Conservation (phyloP, 192 early-diverging fungal genomes). For the Piromyces finnis region DNA sequence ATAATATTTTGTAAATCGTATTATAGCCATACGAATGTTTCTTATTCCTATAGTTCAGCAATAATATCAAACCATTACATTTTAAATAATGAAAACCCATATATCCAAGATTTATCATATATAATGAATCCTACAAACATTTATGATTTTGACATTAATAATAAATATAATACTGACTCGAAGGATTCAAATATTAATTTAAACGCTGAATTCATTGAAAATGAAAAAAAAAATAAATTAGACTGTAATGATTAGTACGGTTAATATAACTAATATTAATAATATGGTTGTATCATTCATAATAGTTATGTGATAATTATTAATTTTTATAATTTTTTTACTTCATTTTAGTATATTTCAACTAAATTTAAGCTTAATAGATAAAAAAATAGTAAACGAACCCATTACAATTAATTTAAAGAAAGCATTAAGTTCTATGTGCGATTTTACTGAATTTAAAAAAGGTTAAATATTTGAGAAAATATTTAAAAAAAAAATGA, state of each 20-base stretch:
- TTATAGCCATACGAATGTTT: not conserved
- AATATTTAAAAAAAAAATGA: too few relatives aligned
- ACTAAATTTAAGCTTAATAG: not conserved
- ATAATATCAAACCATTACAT: not conserved
- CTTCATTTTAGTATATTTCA: not conserved
- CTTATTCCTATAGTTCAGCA: not conserved
- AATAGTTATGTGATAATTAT: too few relatives aligned
- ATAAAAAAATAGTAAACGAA: not conserved
- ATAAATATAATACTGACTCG: not conserved
- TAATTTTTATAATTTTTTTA: too few relatives aligned
- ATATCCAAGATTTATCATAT: not conserved
- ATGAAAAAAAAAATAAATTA: not conserved
- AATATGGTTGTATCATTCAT: too few relatives aligned
- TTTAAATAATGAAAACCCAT: not conserved
- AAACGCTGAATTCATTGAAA: not conserved
- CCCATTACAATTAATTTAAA: not conserved
- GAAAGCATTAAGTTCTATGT: not conserved
- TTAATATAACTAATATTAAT: too few relatives aligned
- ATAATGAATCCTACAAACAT: not conserved
- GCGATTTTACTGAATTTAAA: slow-evolving; percentile 1
- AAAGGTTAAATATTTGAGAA: too few relatives aligned
- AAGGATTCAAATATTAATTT: not conserved
- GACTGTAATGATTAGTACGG: not conserved
- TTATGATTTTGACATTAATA: not conserved
- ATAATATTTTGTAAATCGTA: too few relatives aligned